Evolutionary conservation across 1,139 yeast species (phyloP).

Genomic region (Pichia terricola): DNA sequence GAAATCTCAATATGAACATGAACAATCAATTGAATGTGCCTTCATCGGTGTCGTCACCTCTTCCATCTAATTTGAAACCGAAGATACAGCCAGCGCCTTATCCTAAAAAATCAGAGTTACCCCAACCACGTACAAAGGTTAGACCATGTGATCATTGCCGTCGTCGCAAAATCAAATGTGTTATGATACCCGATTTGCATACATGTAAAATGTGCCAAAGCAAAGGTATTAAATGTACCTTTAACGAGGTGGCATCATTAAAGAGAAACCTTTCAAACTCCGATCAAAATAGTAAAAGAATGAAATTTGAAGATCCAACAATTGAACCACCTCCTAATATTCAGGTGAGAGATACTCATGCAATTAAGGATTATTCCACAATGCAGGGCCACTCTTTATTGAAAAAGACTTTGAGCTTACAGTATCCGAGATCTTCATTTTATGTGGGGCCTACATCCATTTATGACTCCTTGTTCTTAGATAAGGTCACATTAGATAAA

Average conservation of each 20-base stretch:
- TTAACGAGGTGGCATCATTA: constrained; percentile 23
- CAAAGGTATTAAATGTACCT: constrained; percentile 58
- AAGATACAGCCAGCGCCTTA: too few relatives aligned
- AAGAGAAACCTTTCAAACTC: constrained; percentile 17
- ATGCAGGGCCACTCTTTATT: constrained; percentile 36
- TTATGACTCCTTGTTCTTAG: constrained; percentile 50
- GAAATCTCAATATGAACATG: too few relatives aligned
- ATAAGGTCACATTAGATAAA: constrained; percentile 41
- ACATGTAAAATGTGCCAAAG: constrained; percentile 64
- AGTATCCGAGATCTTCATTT: constrained; percentile 68
- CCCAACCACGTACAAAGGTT: constrained; percentile 26
- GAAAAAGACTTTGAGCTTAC: constrained; percentile 32
- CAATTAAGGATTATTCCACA: constrained; percentile 45
- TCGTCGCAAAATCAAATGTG: constrained; percentile 56
- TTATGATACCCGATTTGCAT: constrained; percentile 44
- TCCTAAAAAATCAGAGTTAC: constrained; percentile 20
- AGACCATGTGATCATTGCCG: constrained; percentile 65
- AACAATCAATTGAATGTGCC: too few relatives aligned
- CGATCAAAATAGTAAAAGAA: constrained; percentile 18
- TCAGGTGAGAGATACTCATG: constrained; percentile 43
- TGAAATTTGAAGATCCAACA: constrained; percentile 25
- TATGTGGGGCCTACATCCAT: constrained; percentile 69
- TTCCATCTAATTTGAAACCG: too few relatives aligned
- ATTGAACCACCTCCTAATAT: constrained; percentile 40
- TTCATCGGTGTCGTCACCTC: too few relatives aligned